Evolutionary conservation across 495 filamentous ascomycete genomes (phyloP), one percentile per base, ranked within the genome.

Genomic region (Penicillium riverlandense): DNA sequence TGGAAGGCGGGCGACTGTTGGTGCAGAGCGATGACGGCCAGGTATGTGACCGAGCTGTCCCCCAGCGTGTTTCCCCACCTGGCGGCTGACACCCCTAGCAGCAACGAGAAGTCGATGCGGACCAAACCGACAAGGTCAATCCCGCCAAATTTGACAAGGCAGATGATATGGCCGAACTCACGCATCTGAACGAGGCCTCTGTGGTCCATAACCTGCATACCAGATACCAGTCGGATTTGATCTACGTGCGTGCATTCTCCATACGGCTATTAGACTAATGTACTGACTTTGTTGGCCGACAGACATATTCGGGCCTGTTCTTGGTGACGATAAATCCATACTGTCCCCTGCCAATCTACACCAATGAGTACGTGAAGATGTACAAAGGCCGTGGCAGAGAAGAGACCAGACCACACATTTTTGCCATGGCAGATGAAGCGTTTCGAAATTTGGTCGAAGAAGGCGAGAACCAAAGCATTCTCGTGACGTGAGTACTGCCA

Each of bases 81-180:
- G 2, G 22, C 6, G 4, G 53, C 53, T 55, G 29, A 54, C 40
- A 38, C 12, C 10, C 40, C 29, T 28, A 27, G 45, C 51, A 95
- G 85, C 89, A 95, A 79, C 86, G 88, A 37, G 85, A 88, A 58
- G 83, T 92, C 29, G 80, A 90, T 50, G 65, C 76, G 14, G 88
- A 96, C 49, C 83, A 78, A 45, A 89, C 95, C 38, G 94, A 99
- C 73, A 96, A 95, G 65, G 94, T 97, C 68, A 99, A 99, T 65
- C 94, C 94, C 16, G 94, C 88, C 43, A 99, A 99, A 58, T 99
- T 99, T 60, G 94, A 99, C 74, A 96, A 92, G 64, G 91, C 92
- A 7, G 86, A 95, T 68, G 94, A 99, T 59, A 99, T 99, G 94
- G 92, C 94, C 2, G 92, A 97, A 65, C 72, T 99, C 53, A 99